These are phyloP conservation scores for Trichoderma pleuroti DNA, from an alignment of 2,329 filamentous ascomycete species.

Conservation along the genomic window DNA sequence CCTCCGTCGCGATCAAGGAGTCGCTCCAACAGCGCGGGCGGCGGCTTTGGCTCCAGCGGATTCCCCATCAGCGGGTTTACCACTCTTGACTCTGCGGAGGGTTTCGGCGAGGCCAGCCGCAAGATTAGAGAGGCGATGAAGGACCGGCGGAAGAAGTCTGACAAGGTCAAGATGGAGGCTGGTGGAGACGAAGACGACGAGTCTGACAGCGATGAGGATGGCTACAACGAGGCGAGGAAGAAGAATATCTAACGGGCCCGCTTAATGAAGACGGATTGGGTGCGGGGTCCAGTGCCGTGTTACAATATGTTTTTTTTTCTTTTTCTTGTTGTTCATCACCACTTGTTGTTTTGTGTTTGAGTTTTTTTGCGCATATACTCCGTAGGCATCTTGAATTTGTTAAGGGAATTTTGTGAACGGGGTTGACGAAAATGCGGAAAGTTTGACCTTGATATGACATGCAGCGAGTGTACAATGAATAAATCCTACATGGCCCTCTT, in stretches of 20 bases:
- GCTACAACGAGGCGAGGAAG: slow-evolving; percentile 42
- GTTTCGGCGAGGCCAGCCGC: slow-evolving; percentile 77
- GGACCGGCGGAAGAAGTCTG: slow-evolving; percentile 53
- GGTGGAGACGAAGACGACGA: slow-evolving; percentile 34
- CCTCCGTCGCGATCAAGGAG: slow-evolving; percentile 76
- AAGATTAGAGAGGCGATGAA: slow-evolving; percentile 85
- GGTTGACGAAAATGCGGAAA: background rate
- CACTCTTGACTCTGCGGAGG: slow-evolving; percentile 60
- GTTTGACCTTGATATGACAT: background rate
- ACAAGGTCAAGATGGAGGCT: slow-evolving; percentile 37
- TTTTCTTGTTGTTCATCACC: background rate
- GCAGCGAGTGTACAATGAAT: background rate
- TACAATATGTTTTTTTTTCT: background rate
- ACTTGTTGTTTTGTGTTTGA: background rate
- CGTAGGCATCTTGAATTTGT: background rate
- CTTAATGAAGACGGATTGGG: slow-evolving; percentile 2
- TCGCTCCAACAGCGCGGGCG: slow-evolving; percentile 65
- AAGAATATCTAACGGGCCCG: slow-evolving; percentile 33
- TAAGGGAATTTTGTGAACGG: background rate
- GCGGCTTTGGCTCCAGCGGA: slow-evolving; percentile 56
- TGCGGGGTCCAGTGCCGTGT: background rate
- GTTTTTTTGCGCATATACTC: background rate
- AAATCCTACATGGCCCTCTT: background rate
- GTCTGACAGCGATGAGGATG: slow-evolving; percentile 41
- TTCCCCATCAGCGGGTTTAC: slow-evolving; percentile 71